A percentile compares a stretch with the other conserved stretches of the same genome.
Conservation (phyloP, 352 stramenopile species). For the Pseudoperonospora humuli region DNA sequence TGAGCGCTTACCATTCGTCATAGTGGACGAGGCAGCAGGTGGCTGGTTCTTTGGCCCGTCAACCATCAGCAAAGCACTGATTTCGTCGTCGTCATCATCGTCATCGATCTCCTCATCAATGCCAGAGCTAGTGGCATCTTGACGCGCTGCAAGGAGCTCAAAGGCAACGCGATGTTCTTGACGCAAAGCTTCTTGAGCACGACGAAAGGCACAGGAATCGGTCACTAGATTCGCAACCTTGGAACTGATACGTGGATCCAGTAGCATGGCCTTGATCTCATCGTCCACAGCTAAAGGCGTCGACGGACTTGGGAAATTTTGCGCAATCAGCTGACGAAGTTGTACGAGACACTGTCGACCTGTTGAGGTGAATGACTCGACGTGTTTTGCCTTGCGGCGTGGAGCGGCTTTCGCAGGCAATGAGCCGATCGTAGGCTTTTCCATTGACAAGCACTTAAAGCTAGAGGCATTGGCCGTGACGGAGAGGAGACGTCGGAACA, state of each 20-base stretch:
- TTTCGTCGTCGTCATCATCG: slow-evolving; percentile 25
- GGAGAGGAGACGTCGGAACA: slow-evolving; percentile 27
- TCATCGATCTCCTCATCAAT: slow-evolving; percentile 2
- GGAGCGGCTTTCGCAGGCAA: slow-evolving; percentile 1
- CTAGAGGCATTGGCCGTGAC: slow-evolving; percentile 20
- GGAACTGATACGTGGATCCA: slow-evolving; percentile 32
- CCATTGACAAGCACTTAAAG: slow-evolving; percentile 25
- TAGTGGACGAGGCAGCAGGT: slow-evolving; percentile 8
- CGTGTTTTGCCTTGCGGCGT: slow-evolving; percentile 16
- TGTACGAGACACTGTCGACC: slow-evolving; percentile 12
- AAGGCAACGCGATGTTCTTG: slow-evolving; percentile 28
- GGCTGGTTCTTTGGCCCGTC: slow-evolving; percentile 29
- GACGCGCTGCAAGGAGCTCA: slow-evolving; percentile 16
- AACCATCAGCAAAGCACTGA: slow-evolving; percentile 28
- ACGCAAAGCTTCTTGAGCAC: slow-evolving; percentile 21
- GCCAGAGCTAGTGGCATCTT: background rate
- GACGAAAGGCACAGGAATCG: slow-evolving; percentile 12
- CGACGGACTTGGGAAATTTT: slow-evolving; percentile 12
- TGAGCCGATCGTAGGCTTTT: slow-evolving; percentile 1
- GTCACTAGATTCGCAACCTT: slow-evolving; percentile 24
- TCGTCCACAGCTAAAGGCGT: slow-evolving; percentile 4
- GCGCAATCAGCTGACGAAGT: slow-evolving; percentile 12
- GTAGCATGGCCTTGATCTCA: slow-evolving; percentile 35
- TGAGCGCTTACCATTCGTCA: slow-evolving; percentile 9
- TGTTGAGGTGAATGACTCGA: slow-evolving; percentile 15